A percentile compares a stretch with the other conserved stretches of the same genome.
phyloP scores from a whole-genome alignment of 169 alveolate species.

The Cryptosporidium ryanae region DNA sequence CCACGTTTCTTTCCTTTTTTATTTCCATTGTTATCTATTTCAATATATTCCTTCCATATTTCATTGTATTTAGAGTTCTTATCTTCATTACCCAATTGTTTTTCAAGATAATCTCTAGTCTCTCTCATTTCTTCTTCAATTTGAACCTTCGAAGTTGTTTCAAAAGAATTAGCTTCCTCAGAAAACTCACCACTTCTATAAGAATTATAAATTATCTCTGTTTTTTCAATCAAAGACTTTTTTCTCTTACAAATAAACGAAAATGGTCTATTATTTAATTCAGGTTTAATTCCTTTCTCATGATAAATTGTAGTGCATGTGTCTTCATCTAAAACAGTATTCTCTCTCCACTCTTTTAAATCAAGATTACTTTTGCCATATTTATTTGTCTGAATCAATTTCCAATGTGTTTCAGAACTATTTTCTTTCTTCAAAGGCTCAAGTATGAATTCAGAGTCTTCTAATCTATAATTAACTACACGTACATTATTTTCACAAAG shows the following conservation, averaged over 20 bases:
- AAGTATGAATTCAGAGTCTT: constrained; percentile 44
- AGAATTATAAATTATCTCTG: constrained; percentile 12
- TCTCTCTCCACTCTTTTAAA: constrained; percentile 52
- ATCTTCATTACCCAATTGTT: neutral
- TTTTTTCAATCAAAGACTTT: constrained; percentile 1
- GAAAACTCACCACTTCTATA: constrained; percentile 17
- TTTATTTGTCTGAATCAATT: constrained; percentile 12
- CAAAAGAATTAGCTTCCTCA: neutral
- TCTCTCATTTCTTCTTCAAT: neutral
- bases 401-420: neutral
- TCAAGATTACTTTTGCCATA: constrained; percentile 46
- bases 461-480: constrained; percentile 19
- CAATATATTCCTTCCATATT: constrained; percentile 22
- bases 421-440: neutral
- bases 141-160: neutral
- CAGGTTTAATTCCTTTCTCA: constrained; percentile 15
- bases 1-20: constrained; percentile 51
- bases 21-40: constrained; percentile 46
- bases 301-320: neutral
- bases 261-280: neutral
- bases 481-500: constrained; percentile 66
- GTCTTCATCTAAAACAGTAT: constrained; percentile 11
- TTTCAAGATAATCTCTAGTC: neutral
- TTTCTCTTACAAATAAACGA: neutral
- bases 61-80: neutral